Percentiles rank a stretch among this genome's conserved stretches.
Conservation (phyloP, 306 rosid genomes). For the Cajanus cajan region DNA sequence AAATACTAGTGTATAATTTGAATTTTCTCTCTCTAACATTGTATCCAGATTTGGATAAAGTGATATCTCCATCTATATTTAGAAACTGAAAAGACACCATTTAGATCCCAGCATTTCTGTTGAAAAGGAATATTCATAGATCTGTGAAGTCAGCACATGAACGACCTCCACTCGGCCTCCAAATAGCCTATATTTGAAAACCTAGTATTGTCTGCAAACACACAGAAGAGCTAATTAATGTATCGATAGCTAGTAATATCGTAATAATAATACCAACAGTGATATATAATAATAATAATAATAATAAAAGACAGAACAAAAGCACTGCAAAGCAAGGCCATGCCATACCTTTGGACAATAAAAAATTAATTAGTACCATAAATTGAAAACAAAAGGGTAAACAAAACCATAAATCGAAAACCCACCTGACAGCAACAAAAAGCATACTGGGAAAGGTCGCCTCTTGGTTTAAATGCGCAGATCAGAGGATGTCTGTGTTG, state of each 20-base stretch:
- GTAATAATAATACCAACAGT: background rate
- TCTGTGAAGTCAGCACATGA: slow-evolving; percentile 40
- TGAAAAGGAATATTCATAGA: slow-evolving; percentile 51
- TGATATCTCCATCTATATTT: slow-evolving; percentile 24
- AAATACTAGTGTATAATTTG: background rate
- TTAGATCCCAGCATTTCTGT: slow-evolving; percentile 36
- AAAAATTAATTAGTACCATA: background rate
- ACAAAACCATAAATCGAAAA: slow-evolving; percentile 6
- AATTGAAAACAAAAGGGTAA: background rate
- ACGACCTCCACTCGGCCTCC: slow-evolving; percentile 31
- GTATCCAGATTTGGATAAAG: slow-evolving; percentile 28
- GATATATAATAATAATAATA: background rate
- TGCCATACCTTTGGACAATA: background rate
- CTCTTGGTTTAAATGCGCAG: slow-evolving; percentile 28
- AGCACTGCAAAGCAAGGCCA: slow-evolving; percentile 10
- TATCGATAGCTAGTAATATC: background rate
- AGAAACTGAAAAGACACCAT: slow-evolving; percentile 45
- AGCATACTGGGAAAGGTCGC: slow-evolving; percentile 18
- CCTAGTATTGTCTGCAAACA: slow-evolving; percentile 37
- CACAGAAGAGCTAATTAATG: slow-evolving; percentile 21
- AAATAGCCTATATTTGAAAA: slow-evolving; percentile 10
- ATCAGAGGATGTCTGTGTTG: slow-evolving; percentile 20
- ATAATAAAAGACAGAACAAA: background rate
- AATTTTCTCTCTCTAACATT: slow-evolving; percentile 1
- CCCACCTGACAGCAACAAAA: slow-evolving; percentile 46